Base-by-base conservation (phyloP, 2,329 filamentous ascomycete genomes). In the Golovinomyces cichoracearum region DNA sequence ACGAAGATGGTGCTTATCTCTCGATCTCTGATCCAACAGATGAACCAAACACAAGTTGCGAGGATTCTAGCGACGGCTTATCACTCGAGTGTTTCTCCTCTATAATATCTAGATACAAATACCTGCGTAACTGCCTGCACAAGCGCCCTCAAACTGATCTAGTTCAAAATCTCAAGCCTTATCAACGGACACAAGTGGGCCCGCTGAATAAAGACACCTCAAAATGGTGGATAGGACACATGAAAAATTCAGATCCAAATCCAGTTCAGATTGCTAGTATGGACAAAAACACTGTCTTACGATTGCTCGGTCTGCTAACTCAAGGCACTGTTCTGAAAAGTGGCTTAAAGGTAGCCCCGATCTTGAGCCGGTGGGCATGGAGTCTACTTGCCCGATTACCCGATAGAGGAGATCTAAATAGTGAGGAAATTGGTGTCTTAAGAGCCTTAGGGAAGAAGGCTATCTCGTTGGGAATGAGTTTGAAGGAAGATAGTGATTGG, bases 351-450 rank as follows among this genome's bases (percentile, higher is more conserved):
- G 66, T 84, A 26, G 68, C 74, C 23, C 71, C 73, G 56, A 72
- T 77, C 45, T 76, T 82, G 4, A 85, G 83, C 51, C 71, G 76
- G 15, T 95, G 88, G 88, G 67, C 83, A 3, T 94, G 85, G 86
- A 77, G 80, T 0, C 63, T 93, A 50, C 66, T 94, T 41, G 83
- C 81, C 2, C 72, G 76, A 50, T 69, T 88, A 50, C 78, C 81
- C 0, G 80, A 83, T 31, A 66, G 74, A 9, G 84, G 84, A 1
- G 76, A 82, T 61, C 66, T 94, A 60, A 74, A 75, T 52, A 80
- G 83, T 53, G 72, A 76, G 40, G 80, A 90, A 57, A 73, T 93
- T 27, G 78, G 76, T 4, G 74, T 76, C 57, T 66, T 94, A 25
- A 71, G 88, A 47, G 83, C 90, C 50, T 62, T 95, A 29, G 85